These are phyloP conservation scores for Neurospora sp. DNA, from an alignment of 495 filamentous ascomycete genomes.

Conservation along the genomic window DNA sequence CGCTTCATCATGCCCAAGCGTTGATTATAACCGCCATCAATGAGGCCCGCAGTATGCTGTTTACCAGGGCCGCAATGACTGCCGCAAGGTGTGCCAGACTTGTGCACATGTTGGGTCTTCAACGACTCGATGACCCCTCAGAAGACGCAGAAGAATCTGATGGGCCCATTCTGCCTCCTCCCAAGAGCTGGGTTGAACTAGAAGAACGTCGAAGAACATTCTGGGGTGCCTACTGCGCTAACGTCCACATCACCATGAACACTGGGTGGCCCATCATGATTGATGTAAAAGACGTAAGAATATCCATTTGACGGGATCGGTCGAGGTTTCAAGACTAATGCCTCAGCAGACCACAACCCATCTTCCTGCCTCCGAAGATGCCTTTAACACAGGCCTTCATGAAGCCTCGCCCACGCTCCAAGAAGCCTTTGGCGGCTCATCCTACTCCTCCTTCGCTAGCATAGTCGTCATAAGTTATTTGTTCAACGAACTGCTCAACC, in stretches of 20 bases:
- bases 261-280: slow-evolving; percentile 40
- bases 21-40: slow-evolving; percentile 34
- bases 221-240: slow-evolving; percentile 43
- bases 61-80: slow-evolving; percentile 38
- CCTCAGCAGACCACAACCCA: slow-evolving; percentile 30
- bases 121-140: slow-evolving; percentile 32
- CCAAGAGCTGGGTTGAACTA: slow-evolving; percentile 36
- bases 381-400: slow-evolving; percentile 25
- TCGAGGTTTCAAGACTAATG: not conserved
- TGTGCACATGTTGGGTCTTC: slow-evolving; percentile 37
- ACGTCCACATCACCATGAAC: slow-evolving; percentile 37
- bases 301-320: not conserved
- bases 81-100: slow-evolving; percentile 30
- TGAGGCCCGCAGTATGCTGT: slow-evolving; percentile 32
- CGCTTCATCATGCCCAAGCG: slow-evolving; percentile 36
- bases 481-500: slow-evolving; percentile 31
- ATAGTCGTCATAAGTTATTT: slow-evolving; percentile 30
- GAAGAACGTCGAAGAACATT: slow-evolving; percentile 44
- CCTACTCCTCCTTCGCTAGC: slow-evolving; percentile 32
- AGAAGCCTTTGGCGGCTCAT: slow-evolving; percentile 25
- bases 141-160: slow-evolving; percentile 16
- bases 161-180: slow-evolving; percentile 25
- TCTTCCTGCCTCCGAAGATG: slow-evolving; percentile 35
- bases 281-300: slow-evolving; percentile 27
- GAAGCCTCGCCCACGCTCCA: slow-evolving; percentile 25